Evolutionary conservation across 208 protist species (phyloP), one percentile per base, ranked within the genome.

Genomic region (Acanthamoeba lenticulata): DNA sequence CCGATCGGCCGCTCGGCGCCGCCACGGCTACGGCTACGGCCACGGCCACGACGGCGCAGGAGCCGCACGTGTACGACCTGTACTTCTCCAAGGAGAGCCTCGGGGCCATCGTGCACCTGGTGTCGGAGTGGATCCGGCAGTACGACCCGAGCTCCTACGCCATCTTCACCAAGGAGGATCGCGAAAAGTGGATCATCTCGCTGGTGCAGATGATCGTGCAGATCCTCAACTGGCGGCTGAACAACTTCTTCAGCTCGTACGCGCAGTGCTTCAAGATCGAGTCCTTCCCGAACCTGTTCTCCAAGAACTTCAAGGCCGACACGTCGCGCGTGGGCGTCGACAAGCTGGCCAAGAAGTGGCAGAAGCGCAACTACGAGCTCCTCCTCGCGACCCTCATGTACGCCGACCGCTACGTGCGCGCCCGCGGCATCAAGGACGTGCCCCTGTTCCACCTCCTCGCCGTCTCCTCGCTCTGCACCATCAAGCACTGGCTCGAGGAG

Each of bases 181-280:
- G 74, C 19, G 74, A 85, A 42, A 85, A 85, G 74, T 85, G 74
- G 74, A 85, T 85, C 74, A 85, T 85, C 74, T 85, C 74, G 74
- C 74, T 85, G 44, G 44, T 85, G 44, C 74, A 85, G 74, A 85
- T 85, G 74, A 85, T 85, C 74, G 74, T 85, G 42, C 74, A 85
- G 74, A 85, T 85, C 32, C 74, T 85, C 74, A 85, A 85, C 74
- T 85, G 74, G 74, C 74, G 74, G n/a, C 74, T 85, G 17, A 85
- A 85, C 74, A 85, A 85, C 74, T 85, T 85, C 74, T 85, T 85
- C 74, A 85, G 74, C 74, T 85, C 74, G n/a, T 85, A 85, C 74
- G 49, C 74, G 38, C 74, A 85, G 74, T 57, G 74, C 74, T 85
- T 85, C 74, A 85, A 85, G 74, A 85, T 85, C 44, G 74, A 85